These are phyloP conservation scores for Lactarius akahatsu DNA, from an alignment of 768 basidiomycete genomes.

Conservation along the genomic window DNA sequence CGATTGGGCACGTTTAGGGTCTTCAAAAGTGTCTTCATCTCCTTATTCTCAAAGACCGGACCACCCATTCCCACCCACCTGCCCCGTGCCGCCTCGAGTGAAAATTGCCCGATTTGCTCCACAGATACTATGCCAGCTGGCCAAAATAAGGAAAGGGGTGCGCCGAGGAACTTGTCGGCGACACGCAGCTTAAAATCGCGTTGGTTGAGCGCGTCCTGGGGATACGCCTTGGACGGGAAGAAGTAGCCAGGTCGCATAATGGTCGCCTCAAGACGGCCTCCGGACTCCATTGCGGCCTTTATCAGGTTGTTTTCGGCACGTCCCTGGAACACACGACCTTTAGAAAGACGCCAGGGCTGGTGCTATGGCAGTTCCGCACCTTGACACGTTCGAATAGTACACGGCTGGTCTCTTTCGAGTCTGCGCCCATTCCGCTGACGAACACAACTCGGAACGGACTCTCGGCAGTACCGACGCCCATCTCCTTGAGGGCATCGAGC, in stretches of 20 bases:
- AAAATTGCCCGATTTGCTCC: slow-evolving; percentile 20
- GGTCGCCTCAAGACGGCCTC: slow-evolving; percentile 15
- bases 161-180: slow-evolving; percentile 14
- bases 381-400: slow-evolving; percentile 32
- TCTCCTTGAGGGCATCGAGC: slow-evolving; percentile 19
- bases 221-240: slow-evolving; percentile 25
- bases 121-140: slow-evolving; percentile 14
- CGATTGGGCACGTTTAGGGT: background rate
- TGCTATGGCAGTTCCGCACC: slow-evolving; percentile 19
- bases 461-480: slow-evolving; percentile 24
- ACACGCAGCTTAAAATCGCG: slow-evolving; percentile 14
- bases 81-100: slow-evolving; percentile 25
- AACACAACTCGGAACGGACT: slow-evolving; percentile 34
- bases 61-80: slow-evolving; percentile 19
- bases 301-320: slow-evolving; percentile 28
- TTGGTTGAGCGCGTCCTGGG: slow-evolving; percentile 23
- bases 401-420: slow-evolving; percentile 32
- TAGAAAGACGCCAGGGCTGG: background rate
- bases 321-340: slow-evolving; percentile 12
- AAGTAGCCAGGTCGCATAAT: slow-evolving; percentile 29
- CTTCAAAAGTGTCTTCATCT: slow-evolving; percentile 23
- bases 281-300: slow-evolving; percentile 7
- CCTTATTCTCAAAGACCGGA: slow-evolving; percentile 22
- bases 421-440: slow-evolving; percentile 34
- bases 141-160: slow-evolving; percentile 14